Evolutionary conservation across 345 rosid genomes (phyloP).

Genomic region (Kernera saxatilis): DNA sequence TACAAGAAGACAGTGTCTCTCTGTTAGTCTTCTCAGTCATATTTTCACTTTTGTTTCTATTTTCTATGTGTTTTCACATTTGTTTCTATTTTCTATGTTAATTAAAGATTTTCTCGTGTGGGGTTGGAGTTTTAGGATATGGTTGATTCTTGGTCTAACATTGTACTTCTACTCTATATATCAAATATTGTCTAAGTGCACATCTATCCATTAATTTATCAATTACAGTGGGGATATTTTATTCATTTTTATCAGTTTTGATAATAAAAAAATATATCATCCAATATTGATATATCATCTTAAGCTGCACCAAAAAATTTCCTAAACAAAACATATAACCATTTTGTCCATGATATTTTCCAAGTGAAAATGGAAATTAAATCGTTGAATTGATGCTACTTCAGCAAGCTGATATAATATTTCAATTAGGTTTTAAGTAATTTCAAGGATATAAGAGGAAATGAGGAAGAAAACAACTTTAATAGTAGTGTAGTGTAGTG

Average conservation of each 20-base stretch:
- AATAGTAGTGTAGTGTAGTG: neutral
- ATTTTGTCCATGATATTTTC: neutral
- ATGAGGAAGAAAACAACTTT: neutral
- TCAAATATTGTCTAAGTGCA: slow-evolving; percentile 6
- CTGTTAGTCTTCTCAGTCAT: slow-evolving; percentile 35
- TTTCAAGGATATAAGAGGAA: neutral
- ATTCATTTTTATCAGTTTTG: neutral
- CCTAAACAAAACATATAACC: neutral
- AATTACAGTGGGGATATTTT: neutral
- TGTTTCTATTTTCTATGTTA: slow-evolving; percentile 42
- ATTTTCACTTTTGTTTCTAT: slow-evolving; percentile 36
- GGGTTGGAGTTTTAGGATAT: slow-evolving; percentile 42
- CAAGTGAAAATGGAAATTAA: neutral
- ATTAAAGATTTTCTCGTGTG: slow-evolving; percentile 30
- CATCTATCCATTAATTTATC: neutral
- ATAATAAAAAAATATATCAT: neutral
- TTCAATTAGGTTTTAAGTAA: neutral
- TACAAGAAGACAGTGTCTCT: slow-evolving; percentile 42
- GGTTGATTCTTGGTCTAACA: slow-evolving; percentile 30
- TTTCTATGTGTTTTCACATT: slow-evolving; percentile 37
- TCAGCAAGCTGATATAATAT: neutral
- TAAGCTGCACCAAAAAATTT: neutral
- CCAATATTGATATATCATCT: neutral
- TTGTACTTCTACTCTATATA: slow-evolving; percentile 11
- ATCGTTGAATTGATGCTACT: neutral